Base-by-base conservation (phyloP, 1,284 basidiomycete species). In the Stereum hirsutum region DNA sequence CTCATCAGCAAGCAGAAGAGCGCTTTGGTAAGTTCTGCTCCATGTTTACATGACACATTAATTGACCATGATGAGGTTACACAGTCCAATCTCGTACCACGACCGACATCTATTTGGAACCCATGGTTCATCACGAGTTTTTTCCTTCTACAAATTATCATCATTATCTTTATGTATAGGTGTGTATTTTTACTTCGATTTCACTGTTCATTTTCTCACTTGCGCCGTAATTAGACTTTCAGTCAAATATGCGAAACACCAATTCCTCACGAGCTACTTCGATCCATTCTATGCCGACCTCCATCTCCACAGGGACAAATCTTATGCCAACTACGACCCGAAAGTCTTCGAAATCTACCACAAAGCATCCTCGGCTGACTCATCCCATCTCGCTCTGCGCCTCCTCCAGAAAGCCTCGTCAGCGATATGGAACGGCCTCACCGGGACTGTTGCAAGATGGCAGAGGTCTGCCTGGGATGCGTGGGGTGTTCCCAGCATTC, bases 281-380 rank as follows among this genome's bases (percentile, higher is more conserved):
- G 82, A 87, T 55, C 77, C 83, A 44, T 77, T 82, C 62, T 74
- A 81, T 54, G 75, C 80, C 15, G 76, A 84, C 54, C 67, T 84
- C 38, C 70, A 82, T 57, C 56, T 74, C 42, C 71, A 78, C 59
- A 56, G 67, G 47, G 65, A 63, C 49, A 67, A 64, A 52, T 71
- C 69, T 40, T 65, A 72, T 58, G 62, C 63, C 52, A 50, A 59
- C 48, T 57, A 55, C 46, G 54, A 57, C 47, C 56, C 61, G 50
- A 61, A 61, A 51, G 49, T 57, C 44, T 46, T 45, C 41, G 32
- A 48, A 30, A 53, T 52, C 40, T 45, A 54, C 17, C 64, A n/a
- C n/a, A n/a, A n/a, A n/a, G n/a, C n/a, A n/a, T n/a, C n/a, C n/a
- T n/a, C n/a, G n/a, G n/a, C n/a, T n/a, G n/a, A n/a, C n/a, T n/a